Base-by-base conservation (phyloP, 2,329 filamentous ascomycete species). In the Fusarium dlaminii region DNA sequence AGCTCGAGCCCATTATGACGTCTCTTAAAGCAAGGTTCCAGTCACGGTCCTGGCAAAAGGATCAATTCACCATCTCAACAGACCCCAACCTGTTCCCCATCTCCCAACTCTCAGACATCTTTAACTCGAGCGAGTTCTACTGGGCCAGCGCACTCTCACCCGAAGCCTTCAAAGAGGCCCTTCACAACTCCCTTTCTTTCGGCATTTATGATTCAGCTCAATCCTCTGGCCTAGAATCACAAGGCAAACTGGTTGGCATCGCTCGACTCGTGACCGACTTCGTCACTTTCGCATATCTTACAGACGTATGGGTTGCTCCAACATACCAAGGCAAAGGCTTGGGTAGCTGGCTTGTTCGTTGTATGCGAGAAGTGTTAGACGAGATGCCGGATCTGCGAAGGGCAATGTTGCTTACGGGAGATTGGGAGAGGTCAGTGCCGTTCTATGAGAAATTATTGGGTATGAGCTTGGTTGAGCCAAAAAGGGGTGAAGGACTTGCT, bases 281-380 rank as follows among this genome's bases (percentile, higher is more conserved):
- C 66, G 84, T 88, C 15, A 91, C 91, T 0, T 90, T 93, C 73
- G 87, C 87, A 6, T 93, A 92, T 34, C 59, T 83, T 18, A 90
- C 90, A 2, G 91, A 93, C 72, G 88, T 93, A 1, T 93, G 90
- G 79, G 82, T 93, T 8, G 78, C 88, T 2, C 83, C 86, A 0
- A 81, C 84, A 27, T 86, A 88, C 66, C 89, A 90, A 76, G 86
- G 87, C 1, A 81, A 84, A 12, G 90, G 91, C 0, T 82, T 93
- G 2, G 91, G 89, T 2, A 86, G 82, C 39, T 93, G 90, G 89
- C 79, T 93, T 68, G 84, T 92, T 66, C 76, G 82, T 4, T 91
- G 90, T 72, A 80, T 91, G 24, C 84, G 87, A 62, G 88, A 91
- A 70, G 77, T 86, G 0, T 67, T 88, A 14, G 81, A 83, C 5